Evolutionary conservation across 1,284 basidiomycete genomes (phyloP), one percentile per base, ranked within the genome.

Genomic region (Marasmius sp.): DNA sequence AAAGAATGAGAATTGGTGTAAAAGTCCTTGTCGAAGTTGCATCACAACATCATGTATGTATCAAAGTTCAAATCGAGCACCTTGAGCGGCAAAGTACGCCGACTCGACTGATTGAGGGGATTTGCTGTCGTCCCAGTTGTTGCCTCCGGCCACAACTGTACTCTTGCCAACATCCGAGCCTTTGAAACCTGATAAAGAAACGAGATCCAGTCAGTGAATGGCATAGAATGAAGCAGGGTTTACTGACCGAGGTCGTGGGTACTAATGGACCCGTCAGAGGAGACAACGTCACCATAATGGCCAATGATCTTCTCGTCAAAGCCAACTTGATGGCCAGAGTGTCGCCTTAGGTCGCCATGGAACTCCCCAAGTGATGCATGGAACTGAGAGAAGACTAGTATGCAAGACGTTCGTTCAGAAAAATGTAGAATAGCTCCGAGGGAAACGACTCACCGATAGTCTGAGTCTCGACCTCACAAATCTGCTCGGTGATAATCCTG

Each of bases 101-200:
- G 45, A 41, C 27, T 63, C 54, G 37, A 65, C 62, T 36, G 62
- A 65, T 27, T 33, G 27, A 9, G 62, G 60, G 20, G 62, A 65
- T 20, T 27, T 61, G n/a, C 49, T 9, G 27, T 54, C 41, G 60
- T 65, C 52, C 64, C 64, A 65, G 64, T 65, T 65, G 57, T n/a
- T 60, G 51, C 64, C 64, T 33, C 36, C 43, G n/a, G 58, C 56
- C 22, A 63, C 62, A 34, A 65, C 50, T 8, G 50, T 53, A 58
- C 53, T 65, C 22, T 59, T 49, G 14, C 64, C 64, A 39, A 62
- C 57, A 20, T 60, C 57, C 12, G 48, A 49, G 22, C 64, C 64
- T 45, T 59, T 59, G 60, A 65, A 63, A 7, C 64, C 64, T 38
- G 61, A 43, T 38, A 57, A 38, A 36, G 36, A 39, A 18, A 18